Evolutionary conservation across 257 asterid genomes (phyloP).

Genomic region (Solanum medicagineum): DNA sequence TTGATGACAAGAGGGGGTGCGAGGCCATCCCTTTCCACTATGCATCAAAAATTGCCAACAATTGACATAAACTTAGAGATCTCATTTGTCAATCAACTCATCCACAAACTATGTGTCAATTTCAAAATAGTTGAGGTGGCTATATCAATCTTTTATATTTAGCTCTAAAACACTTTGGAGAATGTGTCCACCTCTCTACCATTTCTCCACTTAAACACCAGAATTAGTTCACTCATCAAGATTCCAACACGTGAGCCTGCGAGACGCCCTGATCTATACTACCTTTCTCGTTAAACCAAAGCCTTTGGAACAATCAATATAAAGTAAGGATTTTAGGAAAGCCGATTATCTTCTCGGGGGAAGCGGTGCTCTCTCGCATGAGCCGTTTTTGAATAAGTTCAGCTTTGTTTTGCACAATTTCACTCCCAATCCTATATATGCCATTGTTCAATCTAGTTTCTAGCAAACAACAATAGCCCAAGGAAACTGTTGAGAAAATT

Average conservation of each 20-base stretch:
- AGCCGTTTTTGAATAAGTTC: background rate
- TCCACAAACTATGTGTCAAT: background rate
- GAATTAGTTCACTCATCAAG: background rate
- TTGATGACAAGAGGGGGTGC: background rate
- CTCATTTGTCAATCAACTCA: background rate
- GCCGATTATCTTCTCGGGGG: no score
- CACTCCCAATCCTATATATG: background rate
- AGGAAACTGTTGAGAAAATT: background rate
- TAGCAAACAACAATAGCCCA: background rate
- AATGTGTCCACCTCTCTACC: background rate
- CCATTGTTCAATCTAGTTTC: background rate
- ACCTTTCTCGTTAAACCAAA: background rate
- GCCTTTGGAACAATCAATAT: background rate
- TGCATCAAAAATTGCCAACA: background rate
- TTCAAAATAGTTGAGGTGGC: background rate
- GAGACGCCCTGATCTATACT: background rate
- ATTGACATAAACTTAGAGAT: background rate
- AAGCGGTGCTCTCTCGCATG: no score
- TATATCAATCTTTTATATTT: background rate
- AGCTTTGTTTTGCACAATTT: background rate
- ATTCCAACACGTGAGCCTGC: background rate
- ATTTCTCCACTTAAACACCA: background rate
- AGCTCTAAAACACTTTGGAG: background rate
- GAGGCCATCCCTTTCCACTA: background rate
- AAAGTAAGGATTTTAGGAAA: no score